A percentile compares a stretch with the other conserved stretches of the same genome.
phyloP scores from a whole-genome alignment of 495 filamentous ascomycete genomes.

The Margaritispora aquatica region DNA sequence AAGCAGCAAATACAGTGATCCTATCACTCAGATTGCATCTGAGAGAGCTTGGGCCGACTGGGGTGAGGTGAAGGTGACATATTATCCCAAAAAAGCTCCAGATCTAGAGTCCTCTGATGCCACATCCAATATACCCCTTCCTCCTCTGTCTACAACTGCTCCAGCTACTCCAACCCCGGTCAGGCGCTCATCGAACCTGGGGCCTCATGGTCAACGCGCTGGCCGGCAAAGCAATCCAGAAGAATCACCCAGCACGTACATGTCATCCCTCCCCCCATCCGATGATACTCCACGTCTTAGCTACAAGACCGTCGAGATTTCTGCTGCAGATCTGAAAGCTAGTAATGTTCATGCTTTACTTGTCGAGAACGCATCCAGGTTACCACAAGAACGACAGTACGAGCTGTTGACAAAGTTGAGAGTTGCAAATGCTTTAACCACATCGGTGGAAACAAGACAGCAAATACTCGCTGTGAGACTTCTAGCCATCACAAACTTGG shows the following conservation, averaged over 20 bases:
- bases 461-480: slow-evolving; percentile 75
- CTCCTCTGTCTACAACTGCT: slow-evolving; percentile 19
- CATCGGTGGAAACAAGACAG: slow-evolving; percentile 58
- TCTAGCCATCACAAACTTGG: slow-evolving; percentile 85
- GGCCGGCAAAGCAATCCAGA: slow-evolving; percentile 18
- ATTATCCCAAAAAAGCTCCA: slow-evolving; percentile 46
- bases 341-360: slow-evolving; percentile 63
- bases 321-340: slow-evolving; percentile 54
- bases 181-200: slow-evolving; percentile 30
- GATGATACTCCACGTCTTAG: slow-evolving; percentile 49
- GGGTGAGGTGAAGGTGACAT: slow-evolving; percentile 58
- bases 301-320: slow-evolving; percentile 63
- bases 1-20: slow-evolving; percentile 6
- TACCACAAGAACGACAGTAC: slow-evolving; percentile 71
- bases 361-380: slow-evolving; percentile 49
- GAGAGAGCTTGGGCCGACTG: slow-evolving; percentile 54
- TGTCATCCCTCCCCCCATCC: slow-evolving; percentile 19
- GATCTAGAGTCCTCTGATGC: slow-evolving; percentile 17
- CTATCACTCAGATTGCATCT: background rate
- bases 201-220: slow-evolving; percentile 21
- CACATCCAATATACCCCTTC: background rate
- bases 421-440: slow-evolving; percentile 67
- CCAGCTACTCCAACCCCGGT: slow-evolving; percentile 49
- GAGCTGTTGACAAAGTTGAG: slow-evolving; percentile 82
- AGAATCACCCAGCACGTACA: slow-evolving; percentile 13